phyloP scores from a whole-genome alignment of 257 asterid genomes.

The Verbena officinalis region DNA sequence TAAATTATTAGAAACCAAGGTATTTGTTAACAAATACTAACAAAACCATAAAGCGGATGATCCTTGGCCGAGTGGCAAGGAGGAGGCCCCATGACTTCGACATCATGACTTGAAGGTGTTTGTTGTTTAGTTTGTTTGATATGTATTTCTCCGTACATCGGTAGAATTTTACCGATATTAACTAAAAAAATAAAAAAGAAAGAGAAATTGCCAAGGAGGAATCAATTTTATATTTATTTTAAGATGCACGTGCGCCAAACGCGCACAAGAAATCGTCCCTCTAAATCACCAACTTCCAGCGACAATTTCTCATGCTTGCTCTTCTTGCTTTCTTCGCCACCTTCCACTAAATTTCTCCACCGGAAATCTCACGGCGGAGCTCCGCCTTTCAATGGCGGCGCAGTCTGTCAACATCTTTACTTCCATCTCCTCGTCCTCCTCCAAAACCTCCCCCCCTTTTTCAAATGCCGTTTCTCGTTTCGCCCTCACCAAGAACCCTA shows the following conservation, averaged over 20 bases:
- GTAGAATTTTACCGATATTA: no score
- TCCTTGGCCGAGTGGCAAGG: no score
- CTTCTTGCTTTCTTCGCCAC: constrained; percentile 35
- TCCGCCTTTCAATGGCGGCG: constrained; percentile 33
- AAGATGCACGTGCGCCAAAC: constrained; percentile 9
- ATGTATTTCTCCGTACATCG: no score
- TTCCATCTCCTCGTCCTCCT: constrained; percentile 16
- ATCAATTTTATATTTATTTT: neutral
- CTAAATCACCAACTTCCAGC: constrained; percentile 18
- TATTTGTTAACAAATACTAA: no score
- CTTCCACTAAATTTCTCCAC: constrained; percentile 6
- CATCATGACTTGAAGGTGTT: no score
- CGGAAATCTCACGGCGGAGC: constrained; percentile 32
- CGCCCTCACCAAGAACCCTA: constrained; percentile 23
- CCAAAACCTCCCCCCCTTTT: constrained; percentile 4
- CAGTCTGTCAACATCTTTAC: constrained; percentile 29
- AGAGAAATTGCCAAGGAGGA: neutral
- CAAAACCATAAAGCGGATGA: no score
- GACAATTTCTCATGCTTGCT: constrained; percentile 6
- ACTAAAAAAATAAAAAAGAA: neutral
- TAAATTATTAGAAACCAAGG: no score
- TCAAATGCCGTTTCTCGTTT: constrained; percentile 15
- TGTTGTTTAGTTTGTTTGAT: no score
- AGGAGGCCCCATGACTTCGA: no score
- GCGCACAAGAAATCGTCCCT: constrained; percentile 1